These are phyloP conservation scores for Lotus japonicus DNA, from an alignment of 306 rosid genomes.

Conservation along the genomic window DNA sequence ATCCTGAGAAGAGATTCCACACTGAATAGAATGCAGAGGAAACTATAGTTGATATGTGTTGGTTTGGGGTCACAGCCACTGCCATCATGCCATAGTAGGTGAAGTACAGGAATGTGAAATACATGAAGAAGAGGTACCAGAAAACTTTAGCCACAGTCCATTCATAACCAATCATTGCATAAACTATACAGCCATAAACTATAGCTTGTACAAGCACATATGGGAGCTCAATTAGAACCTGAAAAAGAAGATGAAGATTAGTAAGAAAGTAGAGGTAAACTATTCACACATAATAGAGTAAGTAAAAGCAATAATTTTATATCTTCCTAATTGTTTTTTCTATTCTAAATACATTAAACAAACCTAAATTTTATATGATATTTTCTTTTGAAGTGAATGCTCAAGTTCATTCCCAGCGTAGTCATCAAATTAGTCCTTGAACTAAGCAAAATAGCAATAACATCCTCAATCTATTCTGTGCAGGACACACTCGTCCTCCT, in stretches of 20 bases:
- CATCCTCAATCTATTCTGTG: neutral
- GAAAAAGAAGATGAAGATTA: conserved; percentile 15
- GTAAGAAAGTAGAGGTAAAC: neutral
- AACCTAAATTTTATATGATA: no score
- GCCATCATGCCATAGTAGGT: conserved; percentile 65
- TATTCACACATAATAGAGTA: neutral
- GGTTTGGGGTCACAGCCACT: conserved; percentile 50
- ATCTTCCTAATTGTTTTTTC: neutral
- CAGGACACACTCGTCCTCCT: no score
- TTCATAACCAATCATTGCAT: conserved; percentile 53
- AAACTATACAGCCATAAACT: conserved; percentile 40
- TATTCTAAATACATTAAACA: no score
- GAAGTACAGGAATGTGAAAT: conserved; percentile 46
- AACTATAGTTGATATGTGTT: conserved; percentile 39
- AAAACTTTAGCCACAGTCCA: conserved; percentile 39
- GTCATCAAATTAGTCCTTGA: no score
- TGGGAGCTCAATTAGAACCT: conserved; percentile 58
- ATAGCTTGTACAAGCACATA: conserved; percentile 41
- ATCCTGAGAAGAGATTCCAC: conserved; percentile 68
- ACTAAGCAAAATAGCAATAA: no score
- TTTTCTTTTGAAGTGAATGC: no score
- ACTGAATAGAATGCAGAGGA: conserved; percentile 35
- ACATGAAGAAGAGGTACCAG: conserved; percentile 52
- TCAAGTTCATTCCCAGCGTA: no score
- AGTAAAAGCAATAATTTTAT: neutral